These are phyloP conservation scores for Dioszegia aurantiaca DNA, from an alignment of 768 basidiomycete genomes.

Conservation along the genomic window DNA sequence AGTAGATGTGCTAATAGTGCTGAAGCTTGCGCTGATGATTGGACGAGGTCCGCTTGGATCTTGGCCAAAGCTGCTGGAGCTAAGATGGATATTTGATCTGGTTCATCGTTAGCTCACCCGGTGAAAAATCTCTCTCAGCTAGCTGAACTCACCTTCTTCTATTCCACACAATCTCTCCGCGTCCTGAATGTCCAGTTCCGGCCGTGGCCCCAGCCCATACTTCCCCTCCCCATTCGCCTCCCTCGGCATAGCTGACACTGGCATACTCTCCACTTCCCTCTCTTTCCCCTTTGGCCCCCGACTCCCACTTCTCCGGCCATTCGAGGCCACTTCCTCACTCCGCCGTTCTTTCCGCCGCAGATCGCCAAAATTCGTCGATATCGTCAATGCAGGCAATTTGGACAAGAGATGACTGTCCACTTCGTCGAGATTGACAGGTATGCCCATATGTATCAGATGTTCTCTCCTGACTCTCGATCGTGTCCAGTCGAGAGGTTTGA, in stretches of 20 bases:
- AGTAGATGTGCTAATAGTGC: conserved; percentile 73
- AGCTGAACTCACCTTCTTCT: conserved; percentile 60
- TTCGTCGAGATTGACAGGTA: conserved; percentile 94
- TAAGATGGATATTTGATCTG: conserved; percentile 71
- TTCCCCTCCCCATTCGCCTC: conserved; percentile 18
- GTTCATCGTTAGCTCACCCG: not conserved
- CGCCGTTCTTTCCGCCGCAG: conserved; percentile 27
- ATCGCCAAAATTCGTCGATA: conserved; percentile 64
- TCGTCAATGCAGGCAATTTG: conserved; percentile 58
- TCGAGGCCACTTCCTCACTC: not conserved
- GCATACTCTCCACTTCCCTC: conserved; percentile 43
- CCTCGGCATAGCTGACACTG: conserved; percentile 1
- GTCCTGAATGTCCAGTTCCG: conserved; percentile 66
- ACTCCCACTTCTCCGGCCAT: not conserved
- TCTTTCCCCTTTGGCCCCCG: conserved; percentile 54
- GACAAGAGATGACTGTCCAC: conserved; percentile 53
- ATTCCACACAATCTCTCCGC: conserved; percentile 67
- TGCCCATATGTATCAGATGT: conserved; percentile 83
- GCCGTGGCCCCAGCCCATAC: conserved; percentile 69
- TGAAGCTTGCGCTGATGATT: conserved; percentile 73
- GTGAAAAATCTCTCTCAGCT: not conserved
- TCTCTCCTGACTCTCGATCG: conserved; percentile 85
- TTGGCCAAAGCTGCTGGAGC: conserved; percentile 67
- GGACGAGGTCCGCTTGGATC: conserved; percentile 65
- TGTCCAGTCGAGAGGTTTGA: conserved; percentile 89